These are phyloP conservation scores for Caloboletus firmus DNA, from an alignment of 1,284 basidiomycete species.

Conservation along the genomic window DNA sequence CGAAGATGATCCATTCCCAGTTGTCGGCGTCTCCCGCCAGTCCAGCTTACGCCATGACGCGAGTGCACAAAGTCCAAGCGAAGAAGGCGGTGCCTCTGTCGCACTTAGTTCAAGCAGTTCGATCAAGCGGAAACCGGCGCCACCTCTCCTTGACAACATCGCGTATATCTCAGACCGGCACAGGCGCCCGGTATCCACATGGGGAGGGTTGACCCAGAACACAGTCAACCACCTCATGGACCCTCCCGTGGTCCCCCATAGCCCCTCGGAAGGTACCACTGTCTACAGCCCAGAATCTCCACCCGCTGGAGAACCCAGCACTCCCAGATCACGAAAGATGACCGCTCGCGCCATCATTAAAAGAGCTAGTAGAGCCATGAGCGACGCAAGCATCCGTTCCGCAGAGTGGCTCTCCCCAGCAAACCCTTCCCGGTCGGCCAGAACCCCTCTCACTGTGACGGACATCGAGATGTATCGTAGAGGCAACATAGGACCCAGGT, in stretches of 20 bases:
- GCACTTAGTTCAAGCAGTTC: constrained; percentile 22
- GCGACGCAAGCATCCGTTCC: constrained; percentile 32
- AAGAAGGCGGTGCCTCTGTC: constrained; percentile 14
- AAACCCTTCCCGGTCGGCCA: constrained; percentile 13
- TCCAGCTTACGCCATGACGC: constrained; percentile 17
- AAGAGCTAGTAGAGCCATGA: constrained; percentile 29
- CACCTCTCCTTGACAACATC: constrained; percentile 27
- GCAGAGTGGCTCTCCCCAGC: constrained; percentile 35
- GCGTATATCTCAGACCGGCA: constrained; percentile 2
- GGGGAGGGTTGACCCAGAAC: constrained; percentile 26
- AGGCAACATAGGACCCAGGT: constrained; percentile 14
- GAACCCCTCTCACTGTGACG: constrained; percentile 16
- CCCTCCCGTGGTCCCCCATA: constrained; percentile 7
- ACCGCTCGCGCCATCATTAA: constrained; percentile 20
- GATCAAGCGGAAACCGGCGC: constrained; percentile 35
- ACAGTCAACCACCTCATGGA: not conserved
- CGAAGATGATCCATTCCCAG: constrained; percentile 28
- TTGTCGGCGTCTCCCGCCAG: constrained; percentile 32
- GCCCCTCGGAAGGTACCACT: constrained; percentile 5
- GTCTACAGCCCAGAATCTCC: not conserved
- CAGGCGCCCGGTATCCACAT: constrained; percentile 19
- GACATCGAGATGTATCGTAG: constrained; percentile 33
- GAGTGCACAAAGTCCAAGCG: constrained; percentile 3
- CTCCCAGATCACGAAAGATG: constrained; percentile 16
- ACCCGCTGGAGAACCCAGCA: constrained; percentile 3